Percentiles rank a stretch among this genome's conserved stretches.
These are phyloP conservation scores for Termitomyces sp. DNA, from an alignment of 768 basidiomycete genomes.

Conservation along the genomic window DNA sequence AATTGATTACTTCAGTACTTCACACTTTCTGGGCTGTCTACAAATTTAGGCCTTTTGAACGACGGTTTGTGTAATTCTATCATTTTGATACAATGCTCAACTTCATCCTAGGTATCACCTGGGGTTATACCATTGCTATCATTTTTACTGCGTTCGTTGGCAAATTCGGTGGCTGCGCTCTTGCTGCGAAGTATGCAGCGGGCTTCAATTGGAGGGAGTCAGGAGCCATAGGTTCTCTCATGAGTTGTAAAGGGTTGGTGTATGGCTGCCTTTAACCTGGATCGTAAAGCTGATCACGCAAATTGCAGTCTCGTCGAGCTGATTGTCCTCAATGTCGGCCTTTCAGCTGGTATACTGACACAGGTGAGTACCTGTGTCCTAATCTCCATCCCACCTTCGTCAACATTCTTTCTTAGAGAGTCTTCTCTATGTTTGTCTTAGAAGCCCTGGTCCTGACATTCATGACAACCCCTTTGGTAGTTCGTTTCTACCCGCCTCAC, in stretches of 20 bases:
- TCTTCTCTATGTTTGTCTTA: conserved; percentile 95
- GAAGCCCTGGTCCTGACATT: conserved; percentile 80
- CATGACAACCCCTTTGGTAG: conserved; percentile 78
- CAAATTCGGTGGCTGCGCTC: conserved; percentile 83
- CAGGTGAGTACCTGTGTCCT: conserved; percentile 25
- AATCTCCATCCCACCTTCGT: background rate
- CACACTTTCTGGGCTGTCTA: conserved; percentile 85
- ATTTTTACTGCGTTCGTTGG: conserved; percentile 73
- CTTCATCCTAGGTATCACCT: conserved; percentile 54
- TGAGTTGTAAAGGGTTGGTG: conserved; percentile 90
- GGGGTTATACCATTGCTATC: conserved; percentile 86
- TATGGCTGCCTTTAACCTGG: background rate
- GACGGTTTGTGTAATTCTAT: conserved; percentile 40
- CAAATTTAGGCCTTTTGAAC: conserved; percentile 80
- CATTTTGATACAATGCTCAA: background rate
- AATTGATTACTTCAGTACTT: conserved; percentile 59
- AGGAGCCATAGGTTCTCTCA: conserved; percentile 80
- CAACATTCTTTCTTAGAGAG: conserved; percentile 32
- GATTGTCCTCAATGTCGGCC: conserved; percentile 93
- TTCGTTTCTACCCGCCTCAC: conserved; percentile 60
- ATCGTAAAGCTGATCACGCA: background rate
- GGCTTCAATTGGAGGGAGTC: conserved; percentile 81
- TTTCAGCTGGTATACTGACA: conserved; percentile 73
- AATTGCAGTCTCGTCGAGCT: conserved; percentile 72
- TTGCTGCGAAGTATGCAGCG: conserved; percentile 59